Base-by-base conservation (phyloP, 345 rosid genomes). In the Boechera stricta region DNA sequence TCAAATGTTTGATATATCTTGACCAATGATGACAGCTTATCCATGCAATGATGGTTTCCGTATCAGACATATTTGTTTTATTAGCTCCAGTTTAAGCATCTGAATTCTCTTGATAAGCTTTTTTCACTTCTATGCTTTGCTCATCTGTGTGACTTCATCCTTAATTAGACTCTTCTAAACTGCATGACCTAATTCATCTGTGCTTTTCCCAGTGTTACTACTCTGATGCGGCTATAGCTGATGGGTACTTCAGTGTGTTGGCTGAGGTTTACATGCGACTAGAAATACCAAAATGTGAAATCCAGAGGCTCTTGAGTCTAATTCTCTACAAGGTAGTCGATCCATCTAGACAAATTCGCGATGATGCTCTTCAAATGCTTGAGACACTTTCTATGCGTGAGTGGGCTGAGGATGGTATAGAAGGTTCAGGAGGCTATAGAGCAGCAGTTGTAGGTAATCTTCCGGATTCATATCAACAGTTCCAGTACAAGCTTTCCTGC, bases 231-330 rank as follows among this genome's bases (percentile, higher is more conserved):
- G 90, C 92, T 74, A 90, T 94, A 80, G 98, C 98, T 6, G 98
- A 94, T 66, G 98, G 98, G 71, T 94, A 94, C 90, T 94, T 94
- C 86, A 94, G 95, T 77, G 98, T 90, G 75, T 77, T 94, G 77
- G 98, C 98, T 58, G 98, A 94, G 90, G 99, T 95, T 68, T 92
- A 95, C 86, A 95, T 95, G 99, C 93, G 98, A 75, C 91, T 90
- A 84, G 99, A 95, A 77, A 90, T 92, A 79, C 99, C 98, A 66
- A 91, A 87, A 80, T 95, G 99, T 82, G 97, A 95, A 80, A 89
- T 91, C 63, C 99, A 95, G 83, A 86, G 98, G 79, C 96, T 95
- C 51, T 76, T 95, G 82, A 95, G 99, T 79, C 87, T 95, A 77
- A 95, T 95, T 77, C 94, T 92, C 55, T 95, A 95, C 86, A 95